A percentile compares a stretch with the other conserved stretches of the same genome.
Evolutionary conservation across 169 alveolate genomes (phyloP).

Genomic region (Plasmodium cynomolgi): DNA sequence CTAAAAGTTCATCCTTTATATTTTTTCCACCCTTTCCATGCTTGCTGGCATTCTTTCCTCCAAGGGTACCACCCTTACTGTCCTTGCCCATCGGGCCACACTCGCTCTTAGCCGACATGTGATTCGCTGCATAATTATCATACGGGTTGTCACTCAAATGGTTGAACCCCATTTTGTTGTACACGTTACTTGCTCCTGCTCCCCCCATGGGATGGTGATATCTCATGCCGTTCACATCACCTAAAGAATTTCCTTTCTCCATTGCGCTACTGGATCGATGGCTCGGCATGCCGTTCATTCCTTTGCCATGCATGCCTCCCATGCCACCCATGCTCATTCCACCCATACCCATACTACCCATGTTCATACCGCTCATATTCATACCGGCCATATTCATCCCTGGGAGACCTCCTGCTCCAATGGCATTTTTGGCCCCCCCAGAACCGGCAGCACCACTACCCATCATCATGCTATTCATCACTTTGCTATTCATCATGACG

Average conservation of each 20-base stretch:
- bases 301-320: background rate
- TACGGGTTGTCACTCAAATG: conserved; percentile 19
- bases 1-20: background rate
- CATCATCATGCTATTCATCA: background rate
- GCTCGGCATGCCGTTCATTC: conserved; percentile 14
- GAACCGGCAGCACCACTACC: background rate
- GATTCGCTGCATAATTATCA: conserved; percentile 9
- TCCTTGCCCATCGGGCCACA: background rate
- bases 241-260: conserved; percentile 10
- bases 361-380: background rate
- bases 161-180: conserved; percentile 25
- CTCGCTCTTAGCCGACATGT: background rate
- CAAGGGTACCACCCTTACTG: background rate
- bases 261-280: background rate
- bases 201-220: conserved; percentile 29
- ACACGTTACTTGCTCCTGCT: background rate
- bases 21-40: background rate
- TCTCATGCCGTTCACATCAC: conserved; percentile 30
- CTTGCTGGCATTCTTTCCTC: background rate
- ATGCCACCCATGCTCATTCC: background rate
- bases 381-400: background rate
- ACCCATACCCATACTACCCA: background rate
- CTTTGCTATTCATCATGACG: background rate
- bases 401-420: background rate
- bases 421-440: background rate